Conservation (phyloP, 768 basidiomycete species). For the Boletus rubroflammeus region DNA sequence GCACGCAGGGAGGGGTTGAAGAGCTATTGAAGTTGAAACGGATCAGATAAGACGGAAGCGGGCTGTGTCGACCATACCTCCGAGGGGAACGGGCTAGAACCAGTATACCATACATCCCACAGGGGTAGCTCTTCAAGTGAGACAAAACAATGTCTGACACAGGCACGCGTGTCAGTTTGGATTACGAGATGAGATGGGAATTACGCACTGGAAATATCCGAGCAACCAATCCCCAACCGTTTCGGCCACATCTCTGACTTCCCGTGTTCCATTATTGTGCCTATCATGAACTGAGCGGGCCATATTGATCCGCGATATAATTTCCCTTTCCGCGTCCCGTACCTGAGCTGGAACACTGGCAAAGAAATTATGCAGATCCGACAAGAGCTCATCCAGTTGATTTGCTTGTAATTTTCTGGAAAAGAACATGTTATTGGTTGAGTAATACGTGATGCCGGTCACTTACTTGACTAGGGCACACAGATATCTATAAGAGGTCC, state of each 20-base stretch:
- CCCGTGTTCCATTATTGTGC: conserved; percentile 17
- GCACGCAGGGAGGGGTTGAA: conserved; percentile 69
- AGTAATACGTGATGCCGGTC: not conserved
- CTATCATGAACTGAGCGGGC: conserved; percentile 20
- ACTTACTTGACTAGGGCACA: conserved; percentile 48
- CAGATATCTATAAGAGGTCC: conserved; percentile 43
- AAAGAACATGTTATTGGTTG: conserved; percentile 15
- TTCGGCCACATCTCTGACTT: conserved; percentile 19
- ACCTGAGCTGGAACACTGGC: conserved; percentile 29
- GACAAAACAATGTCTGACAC: conserved; percentile 38
- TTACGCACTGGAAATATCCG: conserved; percentile 46
- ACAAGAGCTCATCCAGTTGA: conserved; percentile 38
- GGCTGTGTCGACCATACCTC: conserved; percentile 44
- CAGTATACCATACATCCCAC: conserved; percentile 77
- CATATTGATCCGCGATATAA: conserved; percentile 23
- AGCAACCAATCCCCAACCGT: conserved; percentile 48
- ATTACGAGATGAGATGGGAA: not conserved
- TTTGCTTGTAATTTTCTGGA: conserved; percentile 40
- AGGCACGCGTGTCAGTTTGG: not conserved
- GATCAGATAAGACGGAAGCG: not conserved
- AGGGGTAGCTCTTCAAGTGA: conserved; percentile 50
- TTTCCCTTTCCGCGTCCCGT: conserved; percentile 34
- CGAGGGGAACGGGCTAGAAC: conserved; percentile 57
- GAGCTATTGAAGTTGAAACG: conserved; percentile 37
- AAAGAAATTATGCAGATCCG: conserved; percentile 40